A percentile compares a stretch with the other conserved stretches of the same genome.
These are phyloP conservation scores for Lagerstroemia speciosa DNA, from an alignment of 345 rosid species.

Conservation along the genomic window DNA sequence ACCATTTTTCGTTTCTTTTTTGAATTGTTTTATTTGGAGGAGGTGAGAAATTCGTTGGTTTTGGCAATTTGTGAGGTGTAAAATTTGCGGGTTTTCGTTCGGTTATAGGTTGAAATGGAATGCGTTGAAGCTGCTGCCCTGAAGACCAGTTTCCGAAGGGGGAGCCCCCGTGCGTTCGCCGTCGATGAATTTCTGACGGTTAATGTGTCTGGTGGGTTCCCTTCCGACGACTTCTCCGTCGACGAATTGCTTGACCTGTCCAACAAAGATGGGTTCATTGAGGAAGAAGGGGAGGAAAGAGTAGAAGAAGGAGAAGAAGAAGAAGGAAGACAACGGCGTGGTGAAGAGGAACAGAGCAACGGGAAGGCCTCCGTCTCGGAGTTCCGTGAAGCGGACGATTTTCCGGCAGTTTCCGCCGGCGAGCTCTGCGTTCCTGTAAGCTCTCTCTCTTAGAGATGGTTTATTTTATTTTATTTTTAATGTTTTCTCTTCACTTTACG, in stretches of 20 bases:
- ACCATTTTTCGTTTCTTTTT: background rate
- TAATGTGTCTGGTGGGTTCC: constrained; percentile 23
- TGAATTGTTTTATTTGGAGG: constrained; percentile 1
- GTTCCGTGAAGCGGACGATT: constrained; percentile 18
- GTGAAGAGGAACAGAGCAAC: constrained; percentile 13
- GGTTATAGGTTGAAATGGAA: constrained; percentile 37
- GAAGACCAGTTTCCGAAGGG: constrained; percentile 54
- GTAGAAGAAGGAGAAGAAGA: constrained; percentile 10
- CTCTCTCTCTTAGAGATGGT: background rate
- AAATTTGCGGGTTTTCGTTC: constrained; percentile 1
- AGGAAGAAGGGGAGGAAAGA: constrained; percentile 15
- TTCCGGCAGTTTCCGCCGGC: constrained; percentile 34
- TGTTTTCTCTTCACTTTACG: no score
- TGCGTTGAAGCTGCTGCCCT: constrained; percentile 51
- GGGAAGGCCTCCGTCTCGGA: constrained; percentile 6
- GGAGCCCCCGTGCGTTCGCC: constrained; percentile 6
- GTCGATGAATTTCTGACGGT: constrained; percentile 13
- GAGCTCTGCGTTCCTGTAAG: constrained; percentile 65
- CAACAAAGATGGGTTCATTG: constrained; percentile 44
- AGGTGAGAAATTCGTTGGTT: background rate
- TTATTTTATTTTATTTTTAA: background rate
- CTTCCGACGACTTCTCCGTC: constrained; percentile 62
- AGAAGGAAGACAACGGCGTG: background rate
- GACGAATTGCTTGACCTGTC: constrained; percentile 81
- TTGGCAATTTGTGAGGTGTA: background rate